These are phyloP conservation scores for Aspergillus sojae DNA, from an alignment of 2,329 filamentous ascomycete genomes.

Conservation along the genomic window DNA sequence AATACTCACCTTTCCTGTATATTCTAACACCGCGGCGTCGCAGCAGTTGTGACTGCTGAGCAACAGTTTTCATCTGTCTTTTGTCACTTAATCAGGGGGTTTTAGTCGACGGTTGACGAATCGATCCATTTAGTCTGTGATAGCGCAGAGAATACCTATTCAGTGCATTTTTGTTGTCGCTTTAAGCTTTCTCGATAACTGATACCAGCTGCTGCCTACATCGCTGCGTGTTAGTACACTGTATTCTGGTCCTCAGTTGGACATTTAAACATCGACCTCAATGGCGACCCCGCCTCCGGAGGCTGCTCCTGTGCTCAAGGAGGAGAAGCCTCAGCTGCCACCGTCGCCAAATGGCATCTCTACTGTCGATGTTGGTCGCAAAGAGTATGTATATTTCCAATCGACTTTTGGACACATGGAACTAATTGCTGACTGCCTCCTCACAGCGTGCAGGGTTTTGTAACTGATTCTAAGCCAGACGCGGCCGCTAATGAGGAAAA, in stretches of 20 bases:
- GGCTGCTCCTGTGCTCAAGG: slow-evolving; percentile 39
- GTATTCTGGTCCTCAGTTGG: slow-evolving; percentile 30
- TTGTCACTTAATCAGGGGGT: slow-evolving; percentile 32
- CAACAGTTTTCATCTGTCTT: slow-evolving; percentile 23
- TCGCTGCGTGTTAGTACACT: slow-evolving; percentile 27
- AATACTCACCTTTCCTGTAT: slow-evolving; percentile 29
- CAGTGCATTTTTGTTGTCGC: slow-evolving; percentile 34
- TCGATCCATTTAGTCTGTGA: slow-evolving; percentile 34
- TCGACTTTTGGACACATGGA: neutral
- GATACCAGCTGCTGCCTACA: slow-evolving; percentile 23
- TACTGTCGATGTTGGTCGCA: slow-evolving; percentile 28
- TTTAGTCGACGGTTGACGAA: slow-evolving; percentile 27
- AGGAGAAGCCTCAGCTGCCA: slow-evolving; percentile 45
- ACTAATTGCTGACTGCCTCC: slow-evolving; percentile 21
- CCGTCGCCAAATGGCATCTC: slow-evolving; percentile 38
- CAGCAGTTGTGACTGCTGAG: slow-evolving; percentile 21
- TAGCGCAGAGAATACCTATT: slow-evolving; percentile 38
- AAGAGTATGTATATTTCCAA: slow-evolving; percentile 31
- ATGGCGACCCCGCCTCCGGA: slow-evolving; percentile 50
- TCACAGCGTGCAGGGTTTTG: slow-evolving; percentile 25
- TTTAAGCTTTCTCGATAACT: slow-evolving; percentile 29
- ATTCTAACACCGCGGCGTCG: slow-evolving; percentile 25
- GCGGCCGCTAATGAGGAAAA: slow-evolving; percentile 18
- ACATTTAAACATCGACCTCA: slow-evolving; percentile 24
- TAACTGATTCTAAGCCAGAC: slow-evolving; percentile 29